Percentiles rank a stretch among this genome's conserved stretches.
Evolutionary conservation across 2,329 filamentous ascomycete species (phyloP).

Genomic region (Aspergillus latus): DNA sequence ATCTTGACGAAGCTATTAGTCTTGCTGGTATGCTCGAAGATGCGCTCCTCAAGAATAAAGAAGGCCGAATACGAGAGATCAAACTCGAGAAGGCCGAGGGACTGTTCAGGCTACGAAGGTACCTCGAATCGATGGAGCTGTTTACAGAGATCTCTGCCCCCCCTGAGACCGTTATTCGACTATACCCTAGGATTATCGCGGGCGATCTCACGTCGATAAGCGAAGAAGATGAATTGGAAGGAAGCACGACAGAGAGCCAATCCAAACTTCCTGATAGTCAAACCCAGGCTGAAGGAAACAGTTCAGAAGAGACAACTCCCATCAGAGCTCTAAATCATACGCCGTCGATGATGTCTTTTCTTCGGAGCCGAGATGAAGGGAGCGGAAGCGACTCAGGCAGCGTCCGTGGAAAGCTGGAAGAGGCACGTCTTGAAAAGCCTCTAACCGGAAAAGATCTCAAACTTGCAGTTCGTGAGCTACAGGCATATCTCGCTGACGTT

Average conservation of each 20-base stretch:
- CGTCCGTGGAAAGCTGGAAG: conserved; percentile 36
- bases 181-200: conserved; percentile 82
- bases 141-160: conserved; percentile 89
- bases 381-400: conserved; percentile 43
- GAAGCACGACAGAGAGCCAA: conserved; percentile 24
- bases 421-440: conserved; percentile 27
- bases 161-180: conserved; percentile 78
- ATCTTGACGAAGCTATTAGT: conserved; percentile 89
- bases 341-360: conserved; percentile 41
- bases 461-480: conserved; percentile 76
- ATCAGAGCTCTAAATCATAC: conserved; percentile 32
- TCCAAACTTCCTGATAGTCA: conserved; percentile 32
- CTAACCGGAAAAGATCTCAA: conserved; percentile 78
- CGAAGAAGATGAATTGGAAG: conserved; percentile 45
- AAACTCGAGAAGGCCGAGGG: conserved; percentile 88
- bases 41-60: conserved; percentile 80
- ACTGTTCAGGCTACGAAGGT: conserved; percentile 80
- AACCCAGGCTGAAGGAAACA: conserved; percentile 25
- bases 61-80: conserved; percentile 74
- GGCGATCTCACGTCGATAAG: conserved; percentile 71
- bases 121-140: conserved; percentile 80
- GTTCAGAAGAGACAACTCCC: conserved; percentile 26
- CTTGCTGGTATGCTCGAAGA: conserved; percentile 88
- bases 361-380: conserved; percentile 38
- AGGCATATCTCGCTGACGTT: conserved; percentile 84